Conservation (phyloP, 73 alveolate genomes). For the Symbiodinium natans region DNA sequence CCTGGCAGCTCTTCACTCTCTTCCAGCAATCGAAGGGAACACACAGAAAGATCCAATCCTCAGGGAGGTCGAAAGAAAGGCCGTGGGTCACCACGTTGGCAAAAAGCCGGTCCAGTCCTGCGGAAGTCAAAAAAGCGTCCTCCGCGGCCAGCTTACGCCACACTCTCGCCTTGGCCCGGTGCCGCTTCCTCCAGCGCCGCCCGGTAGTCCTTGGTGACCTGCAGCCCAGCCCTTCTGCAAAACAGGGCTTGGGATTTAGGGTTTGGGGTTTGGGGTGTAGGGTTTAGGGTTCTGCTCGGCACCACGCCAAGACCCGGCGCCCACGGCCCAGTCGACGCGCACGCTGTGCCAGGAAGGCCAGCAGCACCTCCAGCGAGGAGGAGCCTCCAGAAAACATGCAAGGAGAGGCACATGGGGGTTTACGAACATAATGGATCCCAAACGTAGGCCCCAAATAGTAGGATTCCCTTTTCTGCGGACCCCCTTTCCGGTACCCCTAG, state of each 20-base stretch:
- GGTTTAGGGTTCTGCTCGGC: too few species aligned
- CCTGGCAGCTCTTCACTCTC: not conserved
- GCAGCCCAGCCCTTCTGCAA: not conserved
- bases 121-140: too few species aligned
- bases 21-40: not conserved
- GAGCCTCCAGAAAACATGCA: not conserved
- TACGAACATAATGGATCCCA: not conserved
- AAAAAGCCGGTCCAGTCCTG: constrained; percentile 48
- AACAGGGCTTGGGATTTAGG: too few species aligned
- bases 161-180: constrained; percentile 26
- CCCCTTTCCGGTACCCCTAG: too few species aligned
- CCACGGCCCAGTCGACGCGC: constrained; percentile 9
- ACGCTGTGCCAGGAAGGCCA: constrained; percentile 7
- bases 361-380: constrained; percentile 14
- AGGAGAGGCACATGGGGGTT: too few species aligned
- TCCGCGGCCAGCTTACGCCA: too few species aligned
- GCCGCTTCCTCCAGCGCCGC: constrained; percentile 44
- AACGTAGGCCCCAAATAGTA: too few species aligned
- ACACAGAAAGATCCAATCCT: not conserved
- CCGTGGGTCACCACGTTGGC: constrained; percentile 84
- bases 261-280: too few species aligned
- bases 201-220: constrained; percentile 85
- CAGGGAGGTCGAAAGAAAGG: constrained; percentile 26
- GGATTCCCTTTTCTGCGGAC: too few species aligned
- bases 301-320: not conserved